A percentile compares a stretch with the other conserved stretches of the same genome.
Evolutionary conservation across 2,329 filamentous ascomycete species (phyloP).

Genomic region (Clonostachys chloroleuca): DNA sequence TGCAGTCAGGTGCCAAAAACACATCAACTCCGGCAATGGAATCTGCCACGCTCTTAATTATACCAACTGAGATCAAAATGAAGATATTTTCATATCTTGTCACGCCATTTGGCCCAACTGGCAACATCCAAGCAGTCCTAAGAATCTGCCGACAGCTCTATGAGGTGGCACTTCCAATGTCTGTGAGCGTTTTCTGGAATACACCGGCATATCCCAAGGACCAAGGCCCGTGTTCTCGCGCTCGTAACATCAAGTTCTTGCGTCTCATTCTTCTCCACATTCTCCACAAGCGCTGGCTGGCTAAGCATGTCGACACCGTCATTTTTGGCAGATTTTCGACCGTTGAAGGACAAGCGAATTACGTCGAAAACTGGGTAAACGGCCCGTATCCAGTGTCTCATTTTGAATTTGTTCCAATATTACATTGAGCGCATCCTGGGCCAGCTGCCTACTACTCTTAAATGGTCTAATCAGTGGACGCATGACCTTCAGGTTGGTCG

Average conservation of each 20-base stretch:
- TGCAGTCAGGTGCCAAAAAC: no score
- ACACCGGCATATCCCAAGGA: no score
- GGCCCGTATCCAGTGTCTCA: not conserved
- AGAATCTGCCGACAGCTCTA: not conserved
- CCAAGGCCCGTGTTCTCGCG: no score
- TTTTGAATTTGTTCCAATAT: no score
- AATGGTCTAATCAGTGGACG: not conserved
- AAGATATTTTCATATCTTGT: not conserved
- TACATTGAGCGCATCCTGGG: not conserved
- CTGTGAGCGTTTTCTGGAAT: not conserved
- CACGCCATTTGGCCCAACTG: not conserved
- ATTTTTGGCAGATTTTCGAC: not conserved
- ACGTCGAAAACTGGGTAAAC: not conserved
- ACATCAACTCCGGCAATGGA: no score
- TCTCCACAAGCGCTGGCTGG: not conserved
- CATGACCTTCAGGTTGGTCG: not conserved
- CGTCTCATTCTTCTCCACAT: not conserved
- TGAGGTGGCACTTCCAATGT: not conserved
- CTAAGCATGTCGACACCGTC: not conserved
- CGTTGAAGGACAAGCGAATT: not conserved
- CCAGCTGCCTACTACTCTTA: no score
- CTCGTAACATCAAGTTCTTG: not conserved
- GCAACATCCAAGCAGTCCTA: not conserved
- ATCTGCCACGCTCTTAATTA: not conserved
- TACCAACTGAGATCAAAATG: not conserved